These are phyloP conservation scores for Acrocalymma vagum DNA, from an alignment of 2,329 filamentous ascomycete genomes.

Conservation along the genomic window DNA sequence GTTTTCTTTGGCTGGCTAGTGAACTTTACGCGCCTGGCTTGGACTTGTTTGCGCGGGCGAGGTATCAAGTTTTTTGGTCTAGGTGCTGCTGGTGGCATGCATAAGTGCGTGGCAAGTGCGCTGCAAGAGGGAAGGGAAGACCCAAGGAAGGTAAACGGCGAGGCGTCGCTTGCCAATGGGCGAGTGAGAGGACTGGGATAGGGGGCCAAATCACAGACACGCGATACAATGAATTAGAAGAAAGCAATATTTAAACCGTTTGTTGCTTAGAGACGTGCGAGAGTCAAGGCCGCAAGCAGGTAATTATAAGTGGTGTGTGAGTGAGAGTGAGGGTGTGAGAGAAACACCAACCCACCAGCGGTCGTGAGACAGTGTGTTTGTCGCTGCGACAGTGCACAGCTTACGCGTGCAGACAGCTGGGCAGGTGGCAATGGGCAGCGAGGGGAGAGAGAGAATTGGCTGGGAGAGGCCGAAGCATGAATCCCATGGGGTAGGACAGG, in stretches of 20 bases:
- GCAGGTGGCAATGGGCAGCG: slow-evolving; percentile 5
- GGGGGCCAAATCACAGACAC: not conserved
- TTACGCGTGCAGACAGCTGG: slow-evolving; percentile 20
- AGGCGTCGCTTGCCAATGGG: too few species aligned
- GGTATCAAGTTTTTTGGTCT: too few species aligned
- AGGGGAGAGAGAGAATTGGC: slow-evolving; percentile 1
- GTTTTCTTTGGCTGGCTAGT: too few species aligned
- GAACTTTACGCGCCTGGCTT: too few species aligned
- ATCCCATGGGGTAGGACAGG: slow-evolving; percentile 5
- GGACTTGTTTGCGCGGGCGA: too few species aligned
- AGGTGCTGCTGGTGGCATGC: too few species aligned
- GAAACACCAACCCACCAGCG: slow-evolving; percentile 6
- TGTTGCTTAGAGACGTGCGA: slow-evolving; percentile 5
- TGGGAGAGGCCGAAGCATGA: slow-evolving; percentile 7
- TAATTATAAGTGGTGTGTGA: slow-evolving; percentile 6
- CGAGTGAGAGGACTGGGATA: too few species aligned
- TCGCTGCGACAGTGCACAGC: slow-evolving; percentile 9
- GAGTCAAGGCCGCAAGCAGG: slow-evolving; percentile 6
- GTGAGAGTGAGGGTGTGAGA: not conserved
- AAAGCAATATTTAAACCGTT: not conserved
- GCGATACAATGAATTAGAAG: not conserved
- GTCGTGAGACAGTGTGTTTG: slow-evolving; percentile 9
- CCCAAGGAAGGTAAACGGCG: too few species aligned
- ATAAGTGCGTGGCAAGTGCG: too few species aligned
- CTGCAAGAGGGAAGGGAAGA: too few species aligned